Conservation (phyloP, 495 filamentous ascomycete genomes). For the Aspergillus baeticus region DNA sequence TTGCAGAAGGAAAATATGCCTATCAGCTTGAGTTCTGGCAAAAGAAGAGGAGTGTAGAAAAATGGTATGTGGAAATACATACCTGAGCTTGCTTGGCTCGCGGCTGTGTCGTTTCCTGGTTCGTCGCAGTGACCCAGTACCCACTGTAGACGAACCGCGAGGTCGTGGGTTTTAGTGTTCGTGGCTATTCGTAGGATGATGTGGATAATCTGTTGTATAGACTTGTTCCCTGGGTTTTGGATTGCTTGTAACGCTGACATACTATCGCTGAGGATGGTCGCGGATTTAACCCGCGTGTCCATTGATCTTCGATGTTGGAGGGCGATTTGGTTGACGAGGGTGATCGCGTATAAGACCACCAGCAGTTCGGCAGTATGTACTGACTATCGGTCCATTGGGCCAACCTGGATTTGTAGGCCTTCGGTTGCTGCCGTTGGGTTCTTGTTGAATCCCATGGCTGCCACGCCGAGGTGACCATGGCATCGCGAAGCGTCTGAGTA, state of each 20-base stretch:
- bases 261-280: slow-evolving; percentile 14
- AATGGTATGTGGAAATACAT: too few species aligned
- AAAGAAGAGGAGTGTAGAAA: too few species aligned
- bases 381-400: slow-evolving; percentile 14
- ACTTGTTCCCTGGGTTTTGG: slow-evolving; percentile 10
- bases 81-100: too few species aligned
- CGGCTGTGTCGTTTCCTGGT: slow-evolving; percentile 8
- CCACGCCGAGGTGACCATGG: slow-evolving; percentile 14
- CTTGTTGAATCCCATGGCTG: slow-evolving; percentile 7
- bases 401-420: slow-evolving; percentile 11
- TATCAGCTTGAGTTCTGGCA: too few species aligned
- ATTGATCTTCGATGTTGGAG: too few species aligned
- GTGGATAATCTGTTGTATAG: slow-evolving; percentile 12
- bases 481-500: slow-evolving; percentile 16
- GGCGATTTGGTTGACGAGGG: too few species aligned
- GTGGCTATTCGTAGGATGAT: slow-evolving; percentile 8
- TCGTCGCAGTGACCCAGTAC: slow-evolving; percentile 6
- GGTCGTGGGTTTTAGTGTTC: slow-evolving; percentile 8
- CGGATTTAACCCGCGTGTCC: background rate
- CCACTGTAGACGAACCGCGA: slow-evolving; percentile 10
- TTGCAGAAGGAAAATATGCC: too few species aligned
- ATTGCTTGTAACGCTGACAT: slow-evolving; percentile 17
- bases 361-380: slow-evolving; percentile 10
- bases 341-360: background rate
- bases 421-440: background rate